Percentiles rank a stretch among this genome's conserved stretches.
Conservation (phyloP, 306 rosid species). For the Cucurbita ficifolia region DNA sequence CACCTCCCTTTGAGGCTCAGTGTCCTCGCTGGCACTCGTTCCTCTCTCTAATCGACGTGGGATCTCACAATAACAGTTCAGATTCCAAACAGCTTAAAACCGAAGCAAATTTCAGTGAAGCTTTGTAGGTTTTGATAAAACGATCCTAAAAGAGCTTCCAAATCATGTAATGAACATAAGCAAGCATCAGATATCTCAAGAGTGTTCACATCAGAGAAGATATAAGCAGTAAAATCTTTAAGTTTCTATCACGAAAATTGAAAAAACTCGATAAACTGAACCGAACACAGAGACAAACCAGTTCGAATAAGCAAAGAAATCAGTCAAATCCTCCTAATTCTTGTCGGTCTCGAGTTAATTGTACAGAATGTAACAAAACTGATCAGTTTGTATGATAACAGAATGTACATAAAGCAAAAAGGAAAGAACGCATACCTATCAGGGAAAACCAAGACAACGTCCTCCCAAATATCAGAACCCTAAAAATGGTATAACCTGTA, state of each 20-base stretch:
- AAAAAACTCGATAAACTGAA: background rate
- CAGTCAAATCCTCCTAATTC: background rate
- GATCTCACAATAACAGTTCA: background rate
- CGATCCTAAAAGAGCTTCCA: background rate
- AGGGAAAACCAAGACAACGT: background rate
- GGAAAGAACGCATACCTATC: background rate
- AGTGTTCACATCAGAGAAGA: background rate
- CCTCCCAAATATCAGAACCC: background rate
- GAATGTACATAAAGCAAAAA: conserved; percentile 1
- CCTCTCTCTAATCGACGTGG: too few species aligned
- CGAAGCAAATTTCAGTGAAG: background rate
- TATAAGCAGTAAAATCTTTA: background rate
- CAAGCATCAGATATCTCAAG: background rate
- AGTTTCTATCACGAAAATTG: background rate
- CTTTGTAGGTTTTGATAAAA: background rate
- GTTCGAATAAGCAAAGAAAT: background rate
- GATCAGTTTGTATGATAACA: conserved; percentile 1
- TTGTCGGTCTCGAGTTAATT: background rate
- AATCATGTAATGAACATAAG: background rate
- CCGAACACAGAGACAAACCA: background rate
- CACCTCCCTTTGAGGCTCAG: too few species aligned
- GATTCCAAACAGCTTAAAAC: background rate
- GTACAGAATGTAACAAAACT: conserved; percentile 1
- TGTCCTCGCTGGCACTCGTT: too few species aligned
- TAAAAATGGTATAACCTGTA: conserved; percentile 5